Base-by-base conservation (phyloP, 805 yeast species). In the Kodamaea neixiangensis region DNA sequence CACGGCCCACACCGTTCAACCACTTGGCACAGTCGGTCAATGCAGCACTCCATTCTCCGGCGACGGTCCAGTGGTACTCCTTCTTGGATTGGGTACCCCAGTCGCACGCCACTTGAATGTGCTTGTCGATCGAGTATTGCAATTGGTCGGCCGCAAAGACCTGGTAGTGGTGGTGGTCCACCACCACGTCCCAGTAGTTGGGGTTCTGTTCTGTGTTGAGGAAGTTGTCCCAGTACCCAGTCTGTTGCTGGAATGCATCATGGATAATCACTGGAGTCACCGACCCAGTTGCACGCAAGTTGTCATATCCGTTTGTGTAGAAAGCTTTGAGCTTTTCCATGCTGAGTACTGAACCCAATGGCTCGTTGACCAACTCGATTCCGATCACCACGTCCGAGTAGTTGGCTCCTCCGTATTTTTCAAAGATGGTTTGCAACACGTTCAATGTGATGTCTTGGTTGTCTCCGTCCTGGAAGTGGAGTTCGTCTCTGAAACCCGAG, bases 151-250 rank as follows among this genome's bases (percentile, higher is more conserved):
- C 70, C 31, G 84, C 75, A 69, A 92, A 92, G 17, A 89, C 93
- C 72, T 89, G 96, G 73, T 92, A 92, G 66, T 87, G 90, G 69
- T 92, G 97, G 69, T 89, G 96, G 66, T 92, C 97, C 44, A 90
- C 70, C 21, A 88, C 80, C 49, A 89, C 87, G 62, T 86, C 83
- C 83, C 85, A 83, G 64, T 72, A 77, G 39, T 55, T 53, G n/a
- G 29, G 20, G 37, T 43, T 29, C 15, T 58, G 43, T 34, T 53
- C 58, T 18, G 48, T 57, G 14, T 61, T 54, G 73, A 86, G 68
- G 58, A 78, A 77, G 59, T 76, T 71, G 65, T 88, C 80, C 86
- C 91, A 89, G 68, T 80, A 80, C 55, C 63, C 62, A 48, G 80
- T 73, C 41, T 75, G 65, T 5, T 77, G 70, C 67, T 81, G 75